These are phyloP conservation scores for Herpetospermum pedunculosum DNA, from an alignment of 306 rosid genomes.

Conservation along the genomic window DNA sequence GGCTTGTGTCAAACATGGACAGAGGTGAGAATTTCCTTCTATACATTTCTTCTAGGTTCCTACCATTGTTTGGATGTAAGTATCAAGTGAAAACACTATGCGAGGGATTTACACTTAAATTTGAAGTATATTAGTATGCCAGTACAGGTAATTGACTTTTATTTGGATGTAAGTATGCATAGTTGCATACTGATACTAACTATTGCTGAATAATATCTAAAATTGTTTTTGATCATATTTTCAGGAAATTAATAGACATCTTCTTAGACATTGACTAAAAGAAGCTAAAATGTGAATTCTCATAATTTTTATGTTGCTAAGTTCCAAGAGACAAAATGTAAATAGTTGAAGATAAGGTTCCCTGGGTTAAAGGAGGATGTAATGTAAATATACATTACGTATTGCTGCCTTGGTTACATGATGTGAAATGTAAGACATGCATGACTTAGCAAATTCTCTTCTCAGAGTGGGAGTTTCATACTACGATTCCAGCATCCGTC, in stretches of 20 bases:
- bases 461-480: constrained; percentile 85
- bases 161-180: neutral
- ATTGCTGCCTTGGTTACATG: neutral
- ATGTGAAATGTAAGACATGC: constrained; percentile 8
- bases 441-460: constrained; percentile 12
- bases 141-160: neutral
- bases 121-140: neutral
- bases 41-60: neutral
- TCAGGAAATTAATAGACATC: neutral
- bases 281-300: neutral
- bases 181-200: neutral
- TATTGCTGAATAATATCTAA: neutral
- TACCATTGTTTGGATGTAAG: constrained; percentile 2
- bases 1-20: constrained; percentile 80
- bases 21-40: constrained; percentile 35
- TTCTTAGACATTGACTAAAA: neutral
- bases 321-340: neutral
- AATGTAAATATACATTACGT: neutral
- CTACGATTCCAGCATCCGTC: constrained; percentile 81
- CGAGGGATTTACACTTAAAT: neutral
- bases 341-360: neutral
- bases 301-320: neutral
- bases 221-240: neutral
- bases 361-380: neutral
- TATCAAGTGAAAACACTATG: neutral